phyloP scores from a whole-genome alignment of 1,139 yeast species.

The Petasospora fabianii region DNA sequence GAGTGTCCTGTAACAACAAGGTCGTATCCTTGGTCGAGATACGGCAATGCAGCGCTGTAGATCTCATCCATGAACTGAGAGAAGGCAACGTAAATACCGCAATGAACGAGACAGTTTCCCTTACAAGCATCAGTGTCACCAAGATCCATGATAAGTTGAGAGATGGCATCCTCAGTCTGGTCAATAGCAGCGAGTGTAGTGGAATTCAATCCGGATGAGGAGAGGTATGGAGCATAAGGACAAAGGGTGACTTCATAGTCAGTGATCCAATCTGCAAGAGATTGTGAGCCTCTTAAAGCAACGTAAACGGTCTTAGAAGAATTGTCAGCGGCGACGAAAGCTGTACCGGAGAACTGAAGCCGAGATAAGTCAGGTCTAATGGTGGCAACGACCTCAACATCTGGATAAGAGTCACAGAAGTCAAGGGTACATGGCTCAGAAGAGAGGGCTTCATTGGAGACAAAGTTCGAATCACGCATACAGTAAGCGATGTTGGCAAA shows the following conservation, averaged over 20 bases:
- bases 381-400: no score
- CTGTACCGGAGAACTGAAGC: no score
- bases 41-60: slow-evolving; percentile 33
- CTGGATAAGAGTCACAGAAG: no score
- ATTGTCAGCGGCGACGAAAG: no score
- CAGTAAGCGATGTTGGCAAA: no score
- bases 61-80: slow-evolving; percentile 37
- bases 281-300: no score
- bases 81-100: slow-evolving; percentile 48
- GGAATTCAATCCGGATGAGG: neutral
- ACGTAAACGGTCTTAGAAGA: no score
- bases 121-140: slow-evolving; percentile 6
- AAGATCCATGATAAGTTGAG: neutral
- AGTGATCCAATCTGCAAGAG: slow-evolving; percentile 53
- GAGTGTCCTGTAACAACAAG: slow-evolving; percentile 66
- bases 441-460: no score
- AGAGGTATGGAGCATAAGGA: slow-evolving; percentile 12
- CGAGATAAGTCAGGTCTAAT: no score
- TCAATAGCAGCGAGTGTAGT: neutral
- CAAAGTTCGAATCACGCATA: no score
- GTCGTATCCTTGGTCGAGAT: slow-evolving; percentile 39
- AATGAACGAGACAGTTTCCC: slow-evolving; percentile 39
- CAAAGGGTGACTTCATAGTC: slow-evolving; percentile 37
- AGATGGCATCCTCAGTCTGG: neutral
- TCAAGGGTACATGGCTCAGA: no score